Base-by-base conservation (phyloP, 192 early-diverging fungal species). In the Coemansia reversa region DNA sequence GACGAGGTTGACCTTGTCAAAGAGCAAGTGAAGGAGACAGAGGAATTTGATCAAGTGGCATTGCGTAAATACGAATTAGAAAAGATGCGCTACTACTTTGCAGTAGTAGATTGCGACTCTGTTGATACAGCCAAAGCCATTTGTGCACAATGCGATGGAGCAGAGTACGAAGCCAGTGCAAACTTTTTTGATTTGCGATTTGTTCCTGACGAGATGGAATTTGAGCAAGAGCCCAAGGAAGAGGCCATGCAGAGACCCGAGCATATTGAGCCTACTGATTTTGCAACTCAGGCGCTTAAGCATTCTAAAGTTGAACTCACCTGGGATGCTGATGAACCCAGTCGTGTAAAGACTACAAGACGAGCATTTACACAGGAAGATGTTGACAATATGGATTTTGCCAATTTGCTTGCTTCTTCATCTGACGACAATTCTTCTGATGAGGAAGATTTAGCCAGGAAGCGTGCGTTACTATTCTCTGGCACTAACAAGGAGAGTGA, bases 141-240 rank as follows among this genome's bases (percentile, higher is more conserved):
- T 42, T 92, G 89, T 59, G 68, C 85, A 18, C 74, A 85, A 42
- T 96, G 94, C 68, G 97, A 98, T 74, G 94, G 93, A 8, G 82
- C 90, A 16, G 97, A 98, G 76, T 96, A 88, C 62, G 97, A 98
- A 70, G 84, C 83, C 33, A 90, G 87, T 29, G 87, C 93, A 39
- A 97, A 96, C 79, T 91, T 94, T 60, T 93, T 98, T 66, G 94
- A 98, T 74, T 70, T 98, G 67, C 86, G 94, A 22, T 98, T 89
- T 84, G 86, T 98, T 55, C 95, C 97, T 18, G 91, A 93, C 65
- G 94, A 87, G 8, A 92, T 93, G 90, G 69, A 58, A 19, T 98
- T 98, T 85, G 88, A 88, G 7, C 91, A 93, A 60, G 65, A 76
- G 7, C 87, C 91, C 27, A 80, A 76, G 51, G 87, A 91, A 23